phyloP scores from a whole-genome alignment of 1,284 basidiomycete genomes.

The Ceratobasidium theobromae region DNA sequence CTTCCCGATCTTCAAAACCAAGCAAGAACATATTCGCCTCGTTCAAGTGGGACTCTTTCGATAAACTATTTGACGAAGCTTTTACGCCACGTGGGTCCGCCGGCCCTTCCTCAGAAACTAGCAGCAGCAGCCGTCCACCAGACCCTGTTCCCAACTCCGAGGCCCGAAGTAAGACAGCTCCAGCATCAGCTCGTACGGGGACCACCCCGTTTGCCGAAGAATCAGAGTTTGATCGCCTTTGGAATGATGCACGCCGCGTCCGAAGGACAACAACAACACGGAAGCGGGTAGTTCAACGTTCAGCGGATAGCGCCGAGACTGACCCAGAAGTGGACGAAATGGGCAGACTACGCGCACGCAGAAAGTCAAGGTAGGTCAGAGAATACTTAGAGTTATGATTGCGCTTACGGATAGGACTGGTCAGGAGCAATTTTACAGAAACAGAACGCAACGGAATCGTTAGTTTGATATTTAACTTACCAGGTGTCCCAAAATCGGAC shows the following conservation, averaged over 20 bases:
- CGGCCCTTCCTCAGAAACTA: neutral
- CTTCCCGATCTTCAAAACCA: neutral
- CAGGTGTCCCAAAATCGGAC: slow-evolving; percentile 21
- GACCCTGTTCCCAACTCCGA: neutral
- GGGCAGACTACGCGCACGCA: neutral
- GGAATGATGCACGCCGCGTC: slow-evolving; percentile 30
- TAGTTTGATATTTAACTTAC: slow-evolving; percentile 10
- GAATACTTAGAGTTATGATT: neutral
- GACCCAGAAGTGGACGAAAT: slow-evolving; percentile 19
- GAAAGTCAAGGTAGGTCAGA: slow-evolving; percentile 5
- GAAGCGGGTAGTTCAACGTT: slow-evolving; percentile 17
- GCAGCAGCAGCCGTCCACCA: neutral
- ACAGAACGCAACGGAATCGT: slow-evolving; percentile 21
- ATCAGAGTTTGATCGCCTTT: slow-evolving; percentile 24
- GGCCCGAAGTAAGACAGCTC: slow-evolving; percentile 4
- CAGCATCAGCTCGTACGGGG: neutral
- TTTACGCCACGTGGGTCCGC: slow-evolving; percentile 24
- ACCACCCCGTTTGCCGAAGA: neutral
- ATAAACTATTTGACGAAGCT: slow-evolving; percentile 27
- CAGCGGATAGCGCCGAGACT: slow-evolving; percentile 23
- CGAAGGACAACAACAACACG: slow-evolving; percentile 26
- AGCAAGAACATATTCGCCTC: slow-evolving; percentile 11
- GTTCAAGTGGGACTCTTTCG: slow-evolving; percentile 25
- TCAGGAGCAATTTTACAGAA: slow-evolving; percentile 12
- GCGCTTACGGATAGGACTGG: neutral